Conservation (phyloP, 768 basidiomycete genomes). For the Lentinula sp. region DNA sequence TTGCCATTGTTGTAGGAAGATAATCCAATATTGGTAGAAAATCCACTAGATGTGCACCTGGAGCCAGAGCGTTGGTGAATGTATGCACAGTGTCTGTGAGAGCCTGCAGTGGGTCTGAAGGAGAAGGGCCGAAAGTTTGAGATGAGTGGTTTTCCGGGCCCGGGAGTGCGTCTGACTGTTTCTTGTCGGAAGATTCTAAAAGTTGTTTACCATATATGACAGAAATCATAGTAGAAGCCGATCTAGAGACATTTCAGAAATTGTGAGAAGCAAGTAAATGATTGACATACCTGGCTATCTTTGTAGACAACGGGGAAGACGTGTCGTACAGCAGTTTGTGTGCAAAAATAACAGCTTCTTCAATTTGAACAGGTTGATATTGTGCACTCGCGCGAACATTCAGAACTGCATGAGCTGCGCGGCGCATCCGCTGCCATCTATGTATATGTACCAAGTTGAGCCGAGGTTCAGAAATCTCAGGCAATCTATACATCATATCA, state of each 20-base stretch:
- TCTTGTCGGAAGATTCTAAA: not conserved
- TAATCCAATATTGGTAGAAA: not conserved
- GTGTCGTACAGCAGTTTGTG: not conserved
- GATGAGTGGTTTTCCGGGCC: not conserved
- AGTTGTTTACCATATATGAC: constrained; percentile 10
- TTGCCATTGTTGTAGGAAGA: not conserved
- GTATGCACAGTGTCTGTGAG: not conserved
- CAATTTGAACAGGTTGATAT: not conserved
- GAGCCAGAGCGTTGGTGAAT: not conserved
- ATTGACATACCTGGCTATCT: not conserved
- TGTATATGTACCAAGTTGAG: not conserved
- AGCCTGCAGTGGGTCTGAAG: too few species aligned
- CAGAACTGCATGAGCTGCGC: not conserved
- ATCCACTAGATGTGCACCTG: constrained; percentile 1
- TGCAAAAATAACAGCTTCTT: not conserved
- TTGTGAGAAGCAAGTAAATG: not conserved
- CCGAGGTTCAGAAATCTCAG: too few species aligned
- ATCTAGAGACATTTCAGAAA: not conserved
- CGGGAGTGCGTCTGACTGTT: not conserved
- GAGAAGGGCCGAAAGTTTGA: not conserved
- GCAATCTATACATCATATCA: too few species aligned
- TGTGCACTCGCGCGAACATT: not conserved
- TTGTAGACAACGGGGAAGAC: not conserved
- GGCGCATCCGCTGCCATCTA: constrained; percentile 1
- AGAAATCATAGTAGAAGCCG: not conserved